Evolutionary conservation across 192 early-diverging fungal species (phyloP).

Genomic region (Gamsiella multidivaricata): DNA sequence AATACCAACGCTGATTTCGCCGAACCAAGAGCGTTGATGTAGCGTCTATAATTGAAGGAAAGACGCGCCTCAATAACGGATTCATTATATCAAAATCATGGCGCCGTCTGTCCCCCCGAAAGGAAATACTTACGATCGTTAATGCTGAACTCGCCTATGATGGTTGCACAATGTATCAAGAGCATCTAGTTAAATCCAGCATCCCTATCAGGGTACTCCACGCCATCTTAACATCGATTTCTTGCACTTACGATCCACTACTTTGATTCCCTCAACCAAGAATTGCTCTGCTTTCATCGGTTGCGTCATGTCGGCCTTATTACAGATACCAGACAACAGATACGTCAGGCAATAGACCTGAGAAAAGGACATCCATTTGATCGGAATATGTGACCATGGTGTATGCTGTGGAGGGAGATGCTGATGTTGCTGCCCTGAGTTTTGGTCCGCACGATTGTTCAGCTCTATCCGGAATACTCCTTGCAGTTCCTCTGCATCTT

Average conservation of each 20-base stretch:
- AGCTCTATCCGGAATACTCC: slow-evolving; percentile 31
- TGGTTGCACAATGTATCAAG: too few relatives aligned
- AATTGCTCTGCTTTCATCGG: slow-evolving; percentile 39
- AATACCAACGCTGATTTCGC: slow-evolving; percentile 44
- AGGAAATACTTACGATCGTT: slow-evolving; percentile 26
- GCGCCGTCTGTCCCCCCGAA: background rate
- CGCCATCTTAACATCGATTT: background rate
- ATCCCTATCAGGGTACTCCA: too few relatives aligned
- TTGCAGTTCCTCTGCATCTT: slow-evolving; percentile 26
- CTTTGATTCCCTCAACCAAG: slow-evolving; percentile 44
- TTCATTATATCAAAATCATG: background rate
- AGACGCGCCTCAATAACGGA: background rate
- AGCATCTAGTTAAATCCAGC: too few relatives aligned
- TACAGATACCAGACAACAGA: slow-evolving; percentile 50
- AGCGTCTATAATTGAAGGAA: slow-evolving; percentile 15
- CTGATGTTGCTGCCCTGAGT: background rate
- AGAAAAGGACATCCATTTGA: slow-evolving; percentile 52
- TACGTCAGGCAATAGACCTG: slow-evolving; percentile 54
- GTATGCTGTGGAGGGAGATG: background rate
- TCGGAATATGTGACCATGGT: slow-evolving; percentile 5
- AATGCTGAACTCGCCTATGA: slow-evolving; percentile 34
- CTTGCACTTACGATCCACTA: slow-evolving; percentile 35
- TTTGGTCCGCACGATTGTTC: background rate
- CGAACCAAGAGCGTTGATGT: slow-evolving; percentile 18
- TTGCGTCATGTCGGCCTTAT: slow-evolving; percentile 53